Conservation (phyloP, 495 filamentous ascomycete species). For the Pyrenula massariospora region DNA sequence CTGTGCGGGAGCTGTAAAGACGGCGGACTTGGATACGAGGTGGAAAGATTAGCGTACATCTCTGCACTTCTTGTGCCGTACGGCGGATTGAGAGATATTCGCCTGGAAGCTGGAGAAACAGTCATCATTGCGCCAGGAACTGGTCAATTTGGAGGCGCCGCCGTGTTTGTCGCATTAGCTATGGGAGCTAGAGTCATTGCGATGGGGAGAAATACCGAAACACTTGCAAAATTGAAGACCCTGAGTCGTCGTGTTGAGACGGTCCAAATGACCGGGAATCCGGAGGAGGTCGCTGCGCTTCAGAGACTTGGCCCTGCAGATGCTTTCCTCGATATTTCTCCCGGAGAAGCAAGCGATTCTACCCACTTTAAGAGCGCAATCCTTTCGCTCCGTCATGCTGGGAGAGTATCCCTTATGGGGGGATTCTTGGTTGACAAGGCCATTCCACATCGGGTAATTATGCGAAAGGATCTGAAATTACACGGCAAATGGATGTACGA, state of each 20-base stretch:
- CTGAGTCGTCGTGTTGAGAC: slow-evolving; percentile 14
- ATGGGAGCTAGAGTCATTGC: slow-evolving; percentile 37
- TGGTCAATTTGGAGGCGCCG: slow-evolving; percentile 28
- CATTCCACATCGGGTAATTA: slow-evolving; percentile 22
- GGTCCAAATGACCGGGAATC: slow-evolving; percentile 29
- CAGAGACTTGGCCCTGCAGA: slow-evolving; percentile 21
- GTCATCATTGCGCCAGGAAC: slow-evolving; percentile 38
- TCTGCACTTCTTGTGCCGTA: slow-evolving; percentile 22
- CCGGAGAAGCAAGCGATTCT: slow-evolving; percentile 16
- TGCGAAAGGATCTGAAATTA: slow-evolving; percentile 28
- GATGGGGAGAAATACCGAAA: slow-evolving; percentile 26
- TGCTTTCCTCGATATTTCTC: slow-evolving; percentile 38
- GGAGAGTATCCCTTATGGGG: slow-evolving; percentile 35
- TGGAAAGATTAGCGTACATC: slow-evolving; percentile 10
- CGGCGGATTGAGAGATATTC: slow-evolving; percentile 33
- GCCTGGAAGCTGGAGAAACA: slow-evolving; percentile 31
- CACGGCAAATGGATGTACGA: slow-evolving; percentile 42
- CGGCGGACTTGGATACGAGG: slow-evolving; percentile 15
- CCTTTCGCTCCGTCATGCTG: slow-evolving; percentile 24
- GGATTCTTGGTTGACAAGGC: slow-evolving; percentile 22
- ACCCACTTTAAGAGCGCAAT: slow-evolving; percentile 32
- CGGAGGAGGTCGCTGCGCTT: slow-evolving; percentile 23
- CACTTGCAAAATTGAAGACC: slow-evolving; percentile 11
- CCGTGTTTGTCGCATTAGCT: slow-evolving; percentile 29
- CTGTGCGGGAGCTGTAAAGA: slow-evolving; percentile 10